Evolutionary conservation across 106 monocot species (phyloP).

Genomic region (Vanilla planifolia): DNA sequence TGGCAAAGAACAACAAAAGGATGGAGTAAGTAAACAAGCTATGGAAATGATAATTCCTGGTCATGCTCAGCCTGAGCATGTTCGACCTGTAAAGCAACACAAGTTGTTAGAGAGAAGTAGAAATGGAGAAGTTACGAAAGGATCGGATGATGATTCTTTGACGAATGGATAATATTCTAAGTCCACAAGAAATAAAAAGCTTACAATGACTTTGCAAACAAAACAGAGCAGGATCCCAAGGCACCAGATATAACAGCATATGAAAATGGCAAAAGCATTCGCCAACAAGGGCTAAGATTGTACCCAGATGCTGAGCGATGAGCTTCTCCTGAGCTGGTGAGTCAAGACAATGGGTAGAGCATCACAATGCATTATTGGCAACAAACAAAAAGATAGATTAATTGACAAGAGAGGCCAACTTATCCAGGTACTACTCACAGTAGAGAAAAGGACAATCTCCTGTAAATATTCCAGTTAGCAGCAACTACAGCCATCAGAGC

Average conservation of each 20-base stretch:
- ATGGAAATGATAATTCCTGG: slow-evolving; percentile 76
- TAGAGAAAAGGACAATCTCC: slow-evolving; percentile 28
- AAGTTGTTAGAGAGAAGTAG: background rate
- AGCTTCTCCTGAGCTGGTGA: slow-evolving; percentile 66
- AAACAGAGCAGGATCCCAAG: slow-evolving; percentile 90
- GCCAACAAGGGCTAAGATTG: slow-evolving; percentile 60
- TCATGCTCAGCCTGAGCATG: slow-evolving; percentile 80
- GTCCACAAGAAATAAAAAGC: slow-evolving; percentile 4
- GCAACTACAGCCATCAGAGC: slow-evolving; percentile 61
- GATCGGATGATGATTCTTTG: background rate
- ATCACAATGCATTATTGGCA: background rate
- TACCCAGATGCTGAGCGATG: slow-evolving; percentile 36
- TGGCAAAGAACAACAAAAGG: slow-evolving; percentile 74
- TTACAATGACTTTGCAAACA: slow-evolving; percentile 98
- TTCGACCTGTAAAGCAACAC: slow-evolving; percentile 55
- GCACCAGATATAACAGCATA: slow-evolving; percentile 96
- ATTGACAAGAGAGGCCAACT: background rate
- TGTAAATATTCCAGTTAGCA: slow-evolving; percentile 76
- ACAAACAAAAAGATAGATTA: background rate
- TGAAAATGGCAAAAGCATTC: slow-evolving; percentile 75
- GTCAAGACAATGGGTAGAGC: slow-evolving; percentile 9
- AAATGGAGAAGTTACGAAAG: background rate
- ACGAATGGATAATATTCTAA: background rate
- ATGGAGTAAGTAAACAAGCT: slow-evolving; percentile 95
- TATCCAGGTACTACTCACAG: background rate